Evolutionary conservation across 257 asterid genomes (phyloP), one percentile per base, ranked within the genome.

Genomic region (Prunella vulgaris): DNA sequence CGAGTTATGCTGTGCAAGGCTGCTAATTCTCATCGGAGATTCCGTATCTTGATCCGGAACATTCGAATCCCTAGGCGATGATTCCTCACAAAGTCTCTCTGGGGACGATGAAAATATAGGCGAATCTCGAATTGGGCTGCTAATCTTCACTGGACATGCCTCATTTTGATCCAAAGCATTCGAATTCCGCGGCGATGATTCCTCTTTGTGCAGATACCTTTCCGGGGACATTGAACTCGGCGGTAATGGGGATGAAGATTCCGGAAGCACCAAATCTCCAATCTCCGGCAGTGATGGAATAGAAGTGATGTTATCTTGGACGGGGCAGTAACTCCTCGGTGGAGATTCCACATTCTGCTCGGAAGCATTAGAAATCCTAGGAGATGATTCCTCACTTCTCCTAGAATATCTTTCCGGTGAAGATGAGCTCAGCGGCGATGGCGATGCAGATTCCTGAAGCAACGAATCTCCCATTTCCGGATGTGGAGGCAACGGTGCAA

Each of bases 321-420:
- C 35, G 17, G 49, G n/a, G n/a, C n/a, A n/a, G n/a, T n/a, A n/a
- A n/a, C n/a, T n/a, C n/a, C n/a, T n/a, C n/a, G n/a, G n/a, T n/a
- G n/a, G 57, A 33, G 57, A 71, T 51, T 63, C 65, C 49, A 27
- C 60, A 37, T 25, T 62, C 58, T 38, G 71, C 37, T 72, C 76
- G 24, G 67, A 62, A 52, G 18, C 46, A 52, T 38, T 37, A 13
- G 71, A 72, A 35, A 35, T 13, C 35, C 64, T 49, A 44, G 57
- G 64, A 22, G 74, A 71, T 48, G 76, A 61, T 49, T 65, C 70
- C 49, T 58, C 77, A 59, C 80, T 71, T 68, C 68, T 76, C 73
- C 70, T 71, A 18, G 65, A 71, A 58, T 35, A 4, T 27, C 59
- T 71, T 4, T 65, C 77, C 42, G 70, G 74, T 5, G 80, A 76